Evolutionary conservation across 768 basidiomycete genomes (phyloP), one percentile per base, ranked within the genome.

Genomic region (Rhodotorula sphaerocarpa): DNA sequence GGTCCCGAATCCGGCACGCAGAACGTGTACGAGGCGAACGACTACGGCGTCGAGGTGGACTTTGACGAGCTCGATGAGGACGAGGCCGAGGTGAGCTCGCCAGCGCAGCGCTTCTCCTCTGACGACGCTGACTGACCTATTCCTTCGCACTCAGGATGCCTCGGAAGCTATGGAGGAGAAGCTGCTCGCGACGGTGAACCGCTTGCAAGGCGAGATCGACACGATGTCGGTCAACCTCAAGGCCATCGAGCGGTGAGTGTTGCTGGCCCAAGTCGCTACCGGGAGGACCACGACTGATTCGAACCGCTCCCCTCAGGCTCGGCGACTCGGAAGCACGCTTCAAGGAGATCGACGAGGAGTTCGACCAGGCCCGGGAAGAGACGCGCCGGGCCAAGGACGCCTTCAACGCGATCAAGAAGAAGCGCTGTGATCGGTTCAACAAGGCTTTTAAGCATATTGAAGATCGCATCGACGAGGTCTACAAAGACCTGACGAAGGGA

Each of bases 401-500:
- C 48, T 97, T 90, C 78, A 88, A 86, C 70, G 86, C 89, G 7
- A 79, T 96, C 57, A 92, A 86, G 77, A 83, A 83, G 72, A 31
- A 58, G 64, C 83, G 86, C 69, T 82, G 81, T 57, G 89, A 96
- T 62, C 74, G 93, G 28, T 97, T 97, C 80, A 91, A 92, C 76
- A 88, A 86, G 70, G 95, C 95, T 0, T 99, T 90, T 78, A 86
- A 85, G 65, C 92, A 99, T 71, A 97, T 99, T 59, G 88, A 92
- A 16, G 90, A 92, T 63, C 80, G 83, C 44, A 99, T 99, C 67
- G 92, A 96, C 72, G 81, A 85, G 66, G 92, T 97, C 1, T 99
- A 99, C 78, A 97, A 97, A 76, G 91, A 96, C 68, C 81, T 97
- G 21, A 97, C 95, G 0, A 97, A 93, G 76, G 91, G 90, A 20